A percentile compares a stretch with the other conserved stretches of the same genome.
Evolutionary conservation across 352 stramenopile genomes (phyloP).

Genomic region (Stramenopiles sp.): DNA sequence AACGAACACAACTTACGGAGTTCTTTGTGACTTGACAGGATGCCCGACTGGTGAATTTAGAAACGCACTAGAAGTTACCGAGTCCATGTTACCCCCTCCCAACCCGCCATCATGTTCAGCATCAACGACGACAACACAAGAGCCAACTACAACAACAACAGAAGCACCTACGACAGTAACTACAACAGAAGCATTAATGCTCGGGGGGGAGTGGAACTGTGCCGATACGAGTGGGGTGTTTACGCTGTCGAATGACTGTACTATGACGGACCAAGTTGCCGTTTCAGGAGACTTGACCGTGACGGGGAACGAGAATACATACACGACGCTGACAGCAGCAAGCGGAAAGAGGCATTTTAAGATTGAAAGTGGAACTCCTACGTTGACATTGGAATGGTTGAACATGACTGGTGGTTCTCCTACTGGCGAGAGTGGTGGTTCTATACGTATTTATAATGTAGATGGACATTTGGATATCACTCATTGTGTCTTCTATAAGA

Average conservation of each 20-base stretch:
- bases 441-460: not conserved
- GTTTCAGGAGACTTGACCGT: conserved; percentile 9
- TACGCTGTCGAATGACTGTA: not conserved
- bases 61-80: not conserved
- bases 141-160: no score
- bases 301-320: not conserved
- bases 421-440: not conserved
- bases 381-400: not conserved
- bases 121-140: no score
- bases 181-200: not conserved
- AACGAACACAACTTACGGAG: not conserved
- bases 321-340: not conserved
- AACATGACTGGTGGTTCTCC: not conserved
- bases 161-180: no score
- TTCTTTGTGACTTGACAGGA: not conserved
- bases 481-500: conserved; percentile 6
- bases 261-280: not conserved
- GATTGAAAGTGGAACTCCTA: not conserved
- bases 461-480: not conserved
- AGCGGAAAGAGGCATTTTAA: conserved; percentile 1
- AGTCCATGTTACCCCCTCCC: not conserved
- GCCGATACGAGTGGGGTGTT: not conserved
- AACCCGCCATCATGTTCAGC: not conserved
- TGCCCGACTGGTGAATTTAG: not conserved
- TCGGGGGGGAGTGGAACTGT: not conserved